phyloP scores from a whole-genome alignment of 2,329 filamentous ascomycete genomes.

The Xylariaceae sp. region DNA sequence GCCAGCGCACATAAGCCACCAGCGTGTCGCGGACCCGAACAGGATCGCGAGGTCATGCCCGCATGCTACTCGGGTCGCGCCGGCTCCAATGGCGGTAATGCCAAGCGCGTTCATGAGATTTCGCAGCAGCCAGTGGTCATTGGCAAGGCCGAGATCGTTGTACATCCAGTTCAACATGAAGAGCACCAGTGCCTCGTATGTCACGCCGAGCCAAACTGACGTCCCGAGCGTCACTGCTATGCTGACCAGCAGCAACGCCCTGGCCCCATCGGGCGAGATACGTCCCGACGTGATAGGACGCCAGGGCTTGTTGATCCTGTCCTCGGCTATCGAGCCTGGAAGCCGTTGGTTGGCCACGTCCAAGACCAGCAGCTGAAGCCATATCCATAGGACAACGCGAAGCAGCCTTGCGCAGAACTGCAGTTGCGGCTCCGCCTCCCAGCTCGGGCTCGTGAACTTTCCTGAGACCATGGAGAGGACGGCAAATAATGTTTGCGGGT shows the following conservation, averaged over 20 bases:
- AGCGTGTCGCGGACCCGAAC: conserved; percentile 3
- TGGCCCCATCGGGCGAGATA: conserved; percentile 1
- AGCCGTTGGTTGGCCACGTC: conserved; percentile 25
- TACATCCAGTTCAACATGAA: conserved; percentile 1
- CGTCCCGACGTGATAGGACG: conserved; percentile 20
- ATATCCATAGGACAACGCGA: conserved; percentile 4
- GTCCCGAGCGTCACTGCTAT: conserved; percentile 1
- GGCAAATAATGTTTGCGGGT: conserved; percentile 9
- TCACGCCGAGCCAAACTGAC: not conserved
- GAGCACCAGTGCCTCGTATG: not conserved
- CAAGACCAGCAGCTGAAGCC: conserved; percentile 24
- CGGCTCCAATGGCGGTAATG: conserved; percentile 5
- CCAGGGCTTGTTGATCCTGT: conserved; percentile 28
- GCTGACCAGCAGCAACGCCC: conserved; percentile 5
- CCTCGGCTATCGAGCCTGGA: conserved; percentile 23
- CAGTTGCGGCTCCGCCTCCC: not conserved
- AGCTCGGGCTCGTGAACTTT: conserved; percentile 1
- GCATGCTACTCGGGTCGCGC: conserved; percentile 6
- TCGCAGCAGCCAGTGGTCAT: not conserved
- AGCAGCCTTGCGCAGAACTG: not conserved
- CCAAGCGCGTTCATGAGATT: conserved; percentile 2
- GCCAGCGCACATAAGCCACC: conserved; percentile 5
- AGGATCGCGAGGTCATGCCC: conserved; percentile 1
- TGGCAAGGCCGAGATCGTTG: conserved; percentile 3
- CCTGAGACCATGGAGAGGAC: conserved; percentile 4